Evolutionary conservation across 31 red algal genomes (phyloP).

Genomic region (Pterothamnion heteromorphum): DNA sequence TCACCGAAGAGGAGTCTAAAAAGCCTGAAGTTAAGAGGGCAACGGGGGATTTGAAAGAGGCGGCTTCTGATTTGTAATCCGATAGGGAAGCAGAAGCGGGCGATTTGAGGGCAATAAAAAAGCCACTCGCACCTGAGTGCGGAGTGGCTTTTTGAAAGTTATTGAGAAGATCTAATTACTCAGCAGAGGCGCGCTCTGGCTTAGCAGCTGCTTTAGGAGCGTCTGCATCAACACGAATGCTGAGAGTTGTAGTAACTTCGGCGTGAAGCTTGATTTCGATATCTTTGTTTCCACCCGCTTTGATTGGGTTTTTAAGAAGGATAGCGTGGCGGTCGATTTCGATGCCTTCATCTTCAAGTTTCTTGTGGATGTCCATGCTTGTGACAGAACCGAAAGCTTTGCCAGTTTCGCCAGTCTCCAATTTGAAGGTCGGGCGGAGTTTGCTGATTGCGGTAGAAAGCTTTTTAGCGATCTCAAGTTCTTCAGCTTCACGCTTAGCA

Average conservation of each 20-base stretch:
- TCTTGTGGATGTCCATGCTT: constrained; percentile 23
- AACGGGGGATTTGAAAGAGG: too few species aligned
- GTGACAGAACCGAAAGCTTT: constrained; percentile 17
- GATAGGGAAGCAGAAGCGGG: too few species aligned
- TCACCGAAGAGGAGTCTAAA: too few species aligned
- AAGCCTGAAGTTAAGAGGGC: too few species aligned
- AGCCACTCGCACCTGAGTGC: too few species aligned
- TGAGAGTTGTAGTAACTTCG: neutral
- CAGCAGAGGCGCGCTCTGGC: too few species aligned
- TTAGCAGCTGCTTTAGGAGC: too few species aligned
- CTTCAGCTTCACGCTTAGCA: neutral
- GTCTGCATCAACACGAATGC: neutral
- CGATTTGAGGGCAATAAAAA: too few species aligned
- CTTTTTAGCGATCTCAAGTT: neutral
- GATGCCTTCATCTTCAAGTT: constrained; percentile 16
- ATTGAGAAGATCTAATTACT: too few species aligned
- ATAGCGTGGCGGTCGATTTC: neutral
- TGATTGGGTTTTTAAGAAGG: neutral
- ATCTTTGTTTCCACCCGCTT: neutral
- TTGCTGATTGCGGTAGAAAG: neutral
- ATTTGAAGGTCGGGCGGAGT: neutral
- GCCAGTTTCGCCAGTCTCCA: neutral
- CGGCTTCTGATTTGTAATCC: too few species aligned
- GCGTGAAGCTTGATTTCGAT: neutral
- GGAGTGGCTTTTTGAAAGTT: too few species aligned